phyloP scores from a whole-genome alignment of 2,329 filamentous ascomycete species.

The Stagonosporopsis chrysanthemi region DNA sequence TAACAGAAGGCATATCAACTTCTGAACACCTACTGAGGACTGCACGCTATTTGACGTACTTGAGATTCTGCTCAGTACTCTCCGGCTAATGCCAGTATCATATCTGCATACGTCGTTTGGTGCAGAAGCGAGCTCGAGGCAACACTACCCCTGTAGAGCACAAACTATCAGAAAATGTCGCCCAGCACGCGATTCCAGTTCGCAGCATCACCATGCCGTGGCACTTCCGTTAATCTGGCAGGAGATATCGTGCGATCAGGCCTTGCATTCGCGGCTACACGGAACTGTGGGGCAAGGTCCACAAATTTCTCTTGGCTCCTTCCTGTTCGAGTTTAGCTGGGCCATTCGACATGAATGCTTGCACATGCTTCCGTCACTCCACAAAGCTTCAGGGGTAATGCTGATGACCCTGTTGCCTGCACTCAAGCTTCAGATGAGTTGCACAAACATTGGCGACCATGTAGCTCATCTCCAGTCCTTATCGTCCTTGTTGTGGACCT shows the following conservation, averaged over 20 bases:
- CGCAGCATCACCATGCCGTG: not conserved
- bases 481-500: not conserved
- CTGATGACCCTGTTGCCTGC: not conserved
- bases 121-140: not conserved
- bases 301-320: constrained; percentile 11
- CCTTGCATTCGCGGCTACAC: constrained; percentile 3
- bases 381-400: constrained; percentile 9
- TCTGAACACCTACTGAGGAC: no score
- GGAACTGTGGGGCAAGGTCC: not conserved
- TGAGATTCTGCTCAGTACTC: not conserved
- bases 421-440: not conserved
- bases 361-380: constrained; percentile 11
- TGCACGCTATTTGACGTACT: no score
- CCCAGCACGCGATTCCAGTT: constrained; percentile 7
- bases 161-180: not conserved
- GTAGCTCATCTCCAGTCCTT: not conserved
- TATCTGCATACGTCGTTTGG: not conserved
- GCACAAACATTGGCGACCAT: not conserved
- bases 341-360: constrained; percentile 12
- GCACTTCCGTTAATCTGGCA: constrained; percentile 5
- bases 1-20: not conserved
- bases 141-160: no score
- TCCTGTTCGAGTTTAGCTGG: constrained; percentile 5
- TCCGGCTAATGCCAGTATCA: not conserved
- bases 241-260: constrained; percentile 10